A percentile compares a stretch with the other conserved stretches of the same genome.
Evolutionary conservation across 148 eudicot genomes (phyloP).

Genomic region (Nepenthes mirabilis): DNA sequence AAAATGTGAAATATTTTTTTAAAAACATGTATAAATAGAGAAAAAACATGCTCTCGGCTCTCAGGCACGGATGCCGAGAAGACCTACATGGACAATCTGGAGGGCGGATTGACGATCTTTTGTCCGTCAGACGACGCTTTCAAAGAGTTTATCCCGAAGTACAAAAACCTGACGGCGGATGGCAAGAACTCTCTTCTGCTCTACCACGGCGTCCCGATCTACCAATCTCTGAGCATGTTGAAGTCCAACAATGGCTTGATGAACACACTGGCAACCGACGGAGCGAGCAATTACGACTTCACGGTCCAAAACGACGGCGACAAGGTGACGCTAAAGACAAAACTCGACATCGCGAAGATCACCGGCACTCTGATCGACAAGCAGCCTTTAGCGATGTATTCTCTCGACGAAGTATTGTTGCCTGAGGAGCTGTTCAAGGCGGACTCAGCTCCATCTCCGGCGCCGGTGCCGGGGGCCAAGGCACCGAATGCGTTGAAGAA

Average conservation of each 20-base stretch:
- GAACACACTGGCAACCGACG: conserved; percentile 87
- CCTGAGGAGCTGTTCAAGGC: conserved; percentile 66
- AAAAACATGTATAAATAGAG: too few relatives aligned
- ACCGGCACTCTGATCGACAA: conserved; percentile 49
- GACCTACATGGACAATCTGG: conserved; percentile 31
- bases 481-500: conserved; percentile 35
- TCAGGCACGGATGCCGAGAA: conserved; percentile 28
- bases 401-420: conserved; percentile 55
- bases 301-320: conserved; percentile 73
- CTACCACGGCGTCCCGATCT: conserved; percentile 67
- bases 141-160: conserved; percentile 54
- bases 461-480: conserved; percentile 20
- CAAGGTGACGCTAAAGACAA: conserved; percentile 50
- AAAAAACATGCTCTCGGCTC: too few relatives aligned
- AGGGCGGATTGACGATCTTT: conserved; percentile 72
- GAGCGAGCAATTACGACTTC: conserved; percentile 50
- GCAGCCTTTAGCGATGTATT: conserved; percentile 57
- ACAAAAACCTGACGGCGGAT: conserved; percentile 42
- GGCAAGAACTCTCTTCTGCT: conserved; percentile 53
- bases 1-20: too few relatives aligned
- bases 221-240: conserved; percentile 46
- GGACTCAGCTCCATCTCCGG: too few relatives aligned
- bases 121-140: conserved; percentile 73
- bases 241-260: conserved; percentile 65
- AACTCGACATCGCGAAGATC: conserved; percentile 45